Evolutionary conservation across 163 green algal species (phyloP), one percentile per base, ranked within the genome.

Genomic region (Prototheca wickerhamii): DNA sequence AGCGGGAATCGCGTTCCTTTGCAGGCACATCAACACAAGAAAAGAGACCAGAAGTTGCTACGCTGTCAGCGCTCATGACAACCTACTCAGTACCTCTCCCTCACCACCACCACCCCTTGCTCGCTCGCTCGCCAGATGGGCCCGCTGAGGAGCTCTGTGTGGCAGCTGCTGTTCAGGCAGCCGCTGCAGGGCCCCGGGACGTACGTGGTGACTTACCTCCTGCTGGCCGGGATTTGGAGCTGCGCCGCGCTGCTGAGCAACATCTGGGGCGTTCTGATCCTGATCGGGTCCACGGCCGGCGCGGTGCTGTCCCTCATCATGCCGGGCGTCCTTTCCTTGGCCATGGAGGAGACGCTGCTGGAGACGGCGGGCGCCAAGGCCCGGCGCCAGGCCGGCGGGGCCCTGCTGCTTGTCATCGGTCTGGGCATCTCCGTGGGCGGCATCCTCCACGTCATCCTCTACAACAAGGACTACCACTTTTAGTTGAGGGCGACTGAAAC

Each of bases 141-240:
- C 3, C 60, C 68, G 8, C 54, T 75, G 34, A 43, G 67, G 63
- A 46, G 37, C 44, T 56, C 56, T 12, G 51, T 74, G 25, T 75
- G 61, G 61, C 65, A 63, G 55, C 68, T 75, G 43, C 61, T 75
- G 4, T 75, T 75, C 62, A 50, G 62, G 20, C 68, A 75, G 59
- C 42, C n/a, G 20, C 17, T 49, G 44, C 49, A 33, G 26, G 46
- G 60, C 18, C 31, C 46, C 2, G 44, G 46, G 12, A 21, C 18
- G 46, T 28, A 54, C 46, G 61, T 70, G 58, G 61, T 70, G 7
- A 67, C 68, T 21, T 70, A 70, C 40, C n/a, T 60, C 26, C 21
- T 33, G 4, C 68, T 70, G 58, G 50, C n/a, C 10, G 54, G 46
- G 2, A 62, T 60, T 7, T 70, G 62, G 57, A 49, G 52, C 26